phyloP scores from a whole-genome alignment of 2,329 filamentous ascomycete genomes.

The Claviceps fusiformis region DNA sequence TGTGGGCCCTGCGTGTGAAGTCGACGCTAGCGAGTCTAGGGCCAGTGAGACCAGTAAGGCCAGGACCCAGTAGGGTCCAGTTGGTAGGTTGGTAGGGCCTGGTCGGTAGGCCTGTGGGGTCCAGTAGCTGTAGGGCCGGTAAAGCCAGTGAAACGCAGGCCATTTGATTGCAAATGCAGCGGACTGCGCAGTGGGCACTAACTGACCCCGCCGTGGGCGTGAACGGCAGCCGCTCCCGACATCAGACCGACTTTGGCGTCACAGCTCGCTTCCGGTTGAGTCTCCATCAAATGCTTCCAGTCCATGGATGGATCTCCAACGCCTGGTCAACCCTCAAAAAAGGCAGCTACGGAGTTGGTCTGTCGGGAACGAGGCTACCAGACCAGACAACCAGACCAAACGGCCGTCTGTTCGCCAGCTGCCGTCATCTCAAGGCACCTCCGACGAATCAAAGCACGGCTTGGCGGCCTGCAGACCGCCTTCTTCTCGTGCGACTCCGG shows the following conservation, averaged over 20 bases:
- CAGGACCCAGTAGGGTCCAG: too few species aligned
- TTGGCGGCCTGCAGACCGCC: conserved; percentile 2
- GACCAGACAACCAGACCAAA: too few species aligned
- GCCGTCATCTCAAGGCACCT: not conserved
- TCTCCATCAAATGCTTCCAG: too few species aligned
- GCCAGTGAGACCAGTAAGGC: too few species aligned
- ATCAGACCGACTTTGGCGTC: not conserved
- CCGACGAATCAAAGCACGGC: not conserved
- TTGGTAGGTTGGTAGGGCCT: too few species aligned
- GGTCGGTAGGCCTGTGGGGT: too few species aligned
- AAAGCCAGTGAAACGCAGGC: too few species aligned
- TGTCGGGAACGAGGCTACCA: not conserved
- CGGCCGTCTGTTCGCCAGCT: not conserved
- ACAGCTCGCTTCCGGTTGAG: not conserved
- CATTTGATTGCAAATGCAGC: too few species aligned
- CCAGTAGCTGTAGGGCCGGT: too few species aligned
- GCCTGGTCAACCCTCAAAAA: not conserved
- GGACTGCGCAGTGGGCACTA: not conserved
- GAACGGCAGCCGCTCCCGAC: not conserved
- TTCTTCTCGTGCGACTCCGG: not conserved
- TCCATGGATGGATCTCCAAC: not conserved
- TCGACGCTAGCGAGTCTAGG: too few species aligned
- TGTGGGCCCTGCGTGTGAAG: too few species aligned
- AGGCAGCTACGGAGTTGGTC: not conserved
- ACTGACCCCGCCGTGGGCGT: not conserved